These are phyloP conservation scores for Rutstroemia sp. DNA, from an alignment of 2,329 filamentous ascomycete species.

Conservation along the genomic window DNA sequence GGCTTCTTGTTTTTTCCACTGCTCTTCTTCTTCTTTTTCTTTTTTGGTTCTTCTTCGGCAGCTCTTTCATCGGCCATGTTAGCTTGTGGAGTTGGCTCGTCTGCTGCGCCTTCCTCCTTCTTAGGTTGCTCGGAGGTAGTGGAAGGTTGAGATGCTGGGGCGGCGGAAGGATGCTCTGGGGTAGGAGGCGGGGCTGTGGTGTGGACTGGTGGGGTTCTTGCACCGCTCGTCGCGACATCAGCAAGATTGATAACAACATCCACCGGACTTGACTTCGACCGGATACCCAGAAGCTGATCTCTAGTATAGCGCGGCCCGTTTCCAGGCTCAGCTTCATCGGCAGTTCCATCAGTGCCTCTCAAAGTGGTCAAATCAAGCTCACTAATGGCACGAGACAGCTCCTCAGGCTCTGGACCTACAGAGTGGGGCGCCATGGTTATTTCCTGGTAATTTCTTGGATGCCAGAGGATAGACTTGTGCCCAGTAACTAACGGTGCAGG, in stretches of 20 bases:
- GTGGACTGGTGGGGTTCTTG: slow-evolving; percentile 8
- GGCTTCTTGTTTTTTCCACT: slow-evolving; percentile 28
- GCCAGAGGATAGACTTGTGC: not conserved
- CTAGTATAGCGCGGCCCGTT: slow-evolving; percentile 13
- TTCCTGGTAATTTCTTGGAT: not conserved
- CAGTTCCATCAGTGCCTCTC: slow-evolving; percentile 9
- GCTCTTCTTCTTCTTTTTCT: slow-evolving; percentile 38
- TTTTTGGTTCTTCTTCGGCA: slow-evolving; percentile 13
- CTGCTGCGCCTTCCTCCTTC: not conserved
- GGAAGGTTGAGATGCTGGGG: slow-evolving; percentile 1
- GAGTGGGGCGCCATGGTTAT: slow-evolving; percentile 8
- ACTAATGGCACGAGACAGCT: slow-evolving; percentile 21
- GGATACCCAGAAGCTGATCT: slow-evolving; percentile 17
- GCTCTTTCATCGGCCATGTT: slow-evolving; percentile 13
- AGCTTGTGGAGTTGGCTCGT: not conserved
- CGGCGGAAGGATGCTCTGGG: slow-evolving; percentile 2
- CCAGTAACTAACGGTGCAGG: not conserved
- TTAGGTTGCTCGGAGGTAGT: not conserved
- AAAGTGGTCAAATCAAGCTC: slow-evolving; percentile 18
- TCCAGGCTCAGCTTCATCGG: not conserved
- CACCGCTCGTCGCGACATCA: not conserved
- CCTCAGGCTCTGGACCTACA: slow-evolving; percentile 9
- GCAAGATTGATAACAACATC: not conserved
- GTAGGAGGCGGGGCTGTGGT: slow-evolving; percentile 9
- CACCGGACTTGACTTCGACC: not conserved